Evolutionary conservation across 139 green algal species (phyloP).

Genomic region (Diplosphaera chodatii): DNA sequence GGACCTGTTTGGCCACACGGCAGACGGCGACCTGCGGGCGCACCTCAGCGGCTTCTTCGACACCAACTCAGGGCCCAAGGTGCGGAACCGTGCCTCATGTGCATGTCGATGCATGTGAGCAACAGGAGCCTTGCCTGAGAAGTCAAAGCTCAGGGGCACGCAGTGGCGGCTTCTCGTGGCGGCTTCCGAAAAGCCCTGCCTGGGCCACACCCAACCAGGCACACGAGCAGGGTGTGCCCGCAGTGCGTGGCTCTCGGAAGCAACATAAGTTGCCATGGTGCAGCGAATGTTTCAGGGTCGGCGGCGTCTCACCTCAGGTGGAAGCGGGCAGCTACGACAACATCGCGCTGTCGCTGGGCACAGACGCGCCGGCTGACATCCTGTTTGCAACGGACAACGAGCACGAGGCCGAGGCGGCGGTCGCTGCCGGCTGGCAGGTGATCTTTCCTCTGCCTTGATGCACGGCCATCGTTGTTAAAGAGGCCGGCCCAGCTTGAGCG

Average conservation of each 20-base stretch:
- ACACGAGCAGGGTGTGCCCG: not conserved
- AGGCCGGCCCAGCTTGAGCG: too few species aligned
- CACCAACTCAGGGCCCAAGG: constrained; percentile 77
- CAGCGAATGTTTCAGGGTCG: too few species aligned
- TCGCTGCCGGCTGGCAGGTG: constrained; percentile 65
- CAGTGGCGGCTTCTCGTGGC: too few species aligned
- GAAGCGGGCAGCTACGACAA: constrained; percentile 65
- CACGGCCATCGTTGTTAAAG: not conserved
- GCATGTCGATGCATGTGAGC: not conserved
- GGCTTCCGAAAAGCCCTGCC: too few species aligned
- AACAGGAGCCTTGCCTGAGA: not conserved
- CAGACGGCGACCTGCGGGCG: constrained; percentile 72
- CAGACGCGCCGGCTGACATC: constrained; percentile 52
- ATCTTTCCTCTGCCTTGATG: not conserved
- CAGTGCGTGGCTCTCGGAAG: too few species aligned
- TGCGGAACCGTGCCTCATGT: not conserved
- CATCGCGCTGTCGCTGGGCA: constrained; percentile 77
- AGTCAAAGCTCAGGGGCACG: too few species aligned
- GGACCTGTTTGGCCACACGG: constrained; percentile 56
- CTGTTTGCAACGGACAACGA: constrained; percentile 86
- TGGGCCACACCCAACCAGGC: too few species aligned
- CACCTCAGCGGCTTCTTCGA: constrained; percentile 93
- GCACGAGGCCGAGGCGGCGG: constrained; percentile 73
- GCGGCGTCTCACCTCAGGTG: too few species aligned
- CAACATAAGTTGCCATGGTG: too few species aligned